Base-by-base conservation (phyloP, 139 green algal species). In the Trebouxia sp. region DNA sequence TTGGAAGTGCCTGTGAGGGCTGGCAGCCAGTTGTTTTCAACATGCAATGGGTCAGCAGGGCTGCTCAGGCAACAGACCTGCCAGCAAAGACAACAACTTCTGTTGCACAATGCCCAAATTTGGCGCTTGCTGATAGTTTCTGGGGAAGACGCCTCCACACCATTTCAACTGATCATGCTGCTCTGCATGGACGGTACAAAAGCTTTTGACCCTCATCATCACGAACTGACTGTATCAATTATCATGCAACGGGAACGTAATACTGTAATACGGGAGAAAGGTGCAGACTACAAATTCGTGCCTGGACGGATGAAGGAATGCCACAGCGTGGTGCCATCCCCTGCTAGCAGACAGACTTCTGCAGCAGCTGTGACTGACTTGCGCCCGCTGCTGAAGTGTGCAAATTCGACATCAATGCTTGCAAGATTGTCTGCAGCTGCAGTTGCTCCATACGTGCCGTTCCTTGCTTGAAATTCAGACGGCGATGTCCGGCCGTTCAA, bases 321-420 rank as follows among this genome's bases (percentile, higher is more conserved):
- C 12, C 42, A n/a, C 35, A 72, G 37, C 15, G 43, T 35, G n/a
- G 62, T 22, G 32, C 62, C 62, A 43, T 28, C 32, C 5, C 43
- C 62, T 24, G 3, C 37, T 7, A 72, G 32, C n/a, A 72, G 62
- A 37, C 62, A 72, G 7, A 72, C 62, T 22, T 72, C 62, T 43
- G 62, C 62, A 72, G 62, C 62, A 72, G 62, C 62, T 45, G 62
- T 72, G 62, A 22, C 26, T 32, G 43, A n/a, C 32, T 30, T 42
- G 32, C 62, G 32, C 11, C 24, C 26, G 10, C 3, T 26, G 7
- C n/a, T 0, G 6, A 72, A 72, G 26, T 72, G 62, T n/a, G 62
- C 62, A 72, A 43, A 72, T 35, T 72, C 62, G 9, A 72, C 62
- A 26, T 72, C 62, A 43, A 72, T 72, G 35, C 62, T 72, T 72